Conservation (phyloP, 2,329 filamentous ascomycete genomes). For the Xylaria sp. region DNA sequence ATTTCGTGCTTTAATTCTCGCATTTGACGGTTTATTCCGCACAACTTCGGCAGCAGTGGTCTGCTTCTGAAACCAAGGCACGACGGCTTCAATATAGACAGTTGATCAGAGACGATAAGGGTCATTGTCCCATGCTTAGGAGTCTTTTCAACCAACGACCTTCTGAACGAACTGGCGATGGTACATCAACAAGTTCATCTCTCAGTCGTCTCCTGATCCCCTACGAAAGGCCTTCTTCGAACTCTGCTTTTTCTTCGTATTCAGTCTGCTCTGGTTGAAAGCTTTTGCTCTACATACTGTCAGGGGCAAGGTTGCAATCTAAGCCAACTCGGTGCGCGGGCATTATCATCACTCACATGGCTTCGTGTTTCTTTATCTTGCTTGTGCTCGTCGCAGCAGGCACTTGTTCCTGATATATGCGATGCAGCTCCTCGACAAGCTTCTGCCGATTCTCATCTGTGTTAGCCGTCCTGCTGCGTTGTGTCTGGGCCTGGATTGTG, state of each 20-base stretch:
- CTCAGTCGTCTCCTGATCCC: constrained; percentile 27
- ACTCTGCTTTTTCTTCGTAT: constrained; percentile 44
- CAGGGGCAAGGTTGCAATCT: constrained; percentile 4
- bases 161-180: neutral
- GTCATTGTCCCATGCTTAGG: neutral
- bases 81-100: no score
- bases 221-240: constrained; percentile 46
- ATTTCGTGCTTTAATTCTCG: neutral
- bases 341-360: constrained; percentile 44
- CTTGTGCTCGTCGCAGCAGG: constrained; percentile 43
- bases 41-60: no score
- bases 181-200: neutral
- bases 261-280: constrained; percentile 42
- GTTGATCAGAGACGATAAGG: no score
- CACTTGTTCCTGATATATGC: constrained; percentile 43
- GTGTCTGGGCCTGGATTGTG: constrained; percentile 50
- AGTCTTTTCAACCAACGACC: neutral
- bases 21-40: neutral
- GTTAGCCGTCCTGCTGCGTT: constrained; percentile 49
- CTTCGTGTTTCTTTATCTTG: constrained; percentile 45
- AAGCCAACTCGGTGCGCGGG: no score
- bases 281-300: constrained; percentile 39
- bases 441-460: constrained; percentile 48
- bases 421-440: constrained; percentile 43
- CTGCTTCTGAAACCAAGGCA: no score